These are phyloP conservation scores for Cryptococcus neoformans DNA, from an alignment of 1,284 basidiomycete species.

Conservation along the genomic window DNA sequence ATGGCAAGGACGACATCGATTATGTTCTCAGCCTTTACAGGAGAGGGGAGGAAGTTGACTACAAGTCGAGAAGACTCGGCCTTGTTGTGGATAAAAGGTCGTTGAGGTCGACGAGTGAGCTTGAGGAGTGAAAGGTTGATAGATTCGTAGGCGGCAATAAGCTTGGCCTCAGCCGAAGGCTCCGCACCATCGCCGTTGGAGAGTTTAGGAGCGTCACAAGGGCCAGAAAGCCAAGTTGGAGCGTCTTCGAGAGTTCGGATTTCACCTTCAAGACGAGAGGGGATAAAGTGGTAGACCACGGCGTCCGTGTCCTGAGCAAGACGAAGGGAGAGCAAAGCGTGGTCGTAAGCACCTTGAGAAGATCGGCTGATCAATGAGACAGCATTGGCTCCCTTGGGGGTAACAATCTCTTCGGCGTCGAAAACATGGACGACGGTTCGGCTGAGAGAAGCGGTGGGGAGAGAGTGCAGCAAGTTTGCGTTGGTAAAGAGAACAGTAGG, in stretches of 20 bases:
- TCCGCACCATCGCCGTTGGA: slow-evolving; percentile 14
- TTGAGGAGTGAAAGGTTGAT: slow-evolving; percentile 63
- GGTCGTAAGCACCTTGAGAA: slow-evolving; percentile 66
- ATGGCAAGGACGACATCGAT: slow-evolving; percentile 63
- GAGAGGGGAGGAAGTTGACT: slow-evolving; percentile 65
- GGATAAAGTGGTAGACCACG: slow-evolving; percentile 76
- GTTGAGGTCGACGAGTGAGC: slow-evolving; percentile 61
- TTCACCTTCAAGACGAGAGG: slow-evolving; percentile 29
- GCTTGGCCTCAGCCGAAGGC: slow-evolving; percentile 18
- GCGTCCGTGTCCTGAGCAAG: slow-evolving; percentile 60
- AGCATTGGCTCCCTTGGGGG: slow-evolving; percentile 25
- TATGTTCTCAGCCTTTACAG: slow-evolving; percentile 55
- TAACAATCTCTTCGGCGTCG: slow-evolving; percentile 29
- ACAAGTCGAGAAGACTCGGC: slow-evolving; percentile 63
- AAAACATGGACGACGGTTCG: slow-evolving; percentile 36
- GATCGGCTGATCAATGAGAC: slow-evolving; percentile 63
- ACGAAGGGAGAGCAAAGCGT: slow-evolving; percentile 66
- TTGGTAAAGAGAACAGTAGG: slow-evolving; percentile 38
- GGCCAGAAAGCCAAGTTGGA: slow-evolving; percentile 55
- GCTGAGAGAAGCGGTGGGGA: slow-evolving; percentile 28
- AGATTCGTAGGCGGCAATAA: slow-evolving; percentile 61
- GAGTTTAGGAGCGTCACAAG: slow-evolving; percentile 11
- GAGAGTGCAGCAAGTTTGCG: slow-evolving; percentile 37
- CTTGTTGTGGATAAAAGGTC: slow-evolving; percentile 49
- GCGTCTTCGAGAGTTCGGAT: slow-evolving; percentile 60